phyloP scores from a whole-genome alignment of 164 flowering plant species.

The Tetrastigma voinierianum region DNA sequence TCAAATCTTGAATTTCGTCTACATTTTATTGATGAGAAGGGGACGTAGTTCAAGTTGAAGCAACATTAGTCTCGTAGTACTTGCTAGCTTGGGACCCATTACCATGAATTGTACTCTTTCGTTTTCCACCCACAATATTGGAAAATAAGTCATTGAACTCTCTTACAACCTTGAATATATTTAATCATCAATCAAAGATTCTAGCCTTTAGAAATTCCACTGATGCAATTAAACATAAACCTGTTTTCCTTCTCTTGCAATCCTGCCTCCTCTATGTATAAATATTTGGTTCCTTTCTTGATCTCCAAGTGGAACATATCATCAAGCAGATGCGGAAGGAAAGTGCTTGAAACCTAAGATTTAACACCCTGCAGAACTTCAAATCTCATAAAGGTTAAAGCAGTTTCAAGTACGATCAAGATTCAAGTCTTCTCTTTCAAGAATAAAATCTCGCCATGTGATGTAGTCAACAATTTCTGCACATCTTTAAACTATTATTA shows the following conservation, averaged over 20 bases:
- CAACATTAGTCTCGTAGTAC: too few relatives aligned
- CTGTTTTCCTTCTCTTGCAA: slow-evolving; percentile 65
- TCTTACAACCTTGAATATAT: neutral
- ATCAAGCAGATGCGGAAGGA: slow-evolving; percentile 74
- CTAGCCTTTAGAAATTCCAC: neutral
- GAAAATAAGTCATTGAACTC: neutral
- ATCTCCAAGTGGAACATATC: slow-evolving; percentile 41
- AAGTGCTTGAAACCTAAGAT: slow-evolving; percentile 33
- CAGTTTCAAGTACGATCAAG: too few relatives aligned
- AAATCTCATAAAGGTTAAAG: slow-evolving; percentile 13
- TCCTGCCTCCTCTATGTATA: slow-evolving; percentile 21
- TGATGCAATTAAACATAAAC: slow-evolving; percentile 27
- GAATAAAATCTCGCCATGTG: too few relatives aligned
- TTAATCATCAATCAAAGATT: neutral
- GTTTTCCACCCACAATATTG: too few relatives aligned
- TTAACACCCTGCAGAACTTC: slow-evolving; percentile 42
- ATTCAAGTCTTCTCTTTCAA: too few relatives aligned
- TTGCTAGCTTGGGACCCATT: too few relatives aligned
- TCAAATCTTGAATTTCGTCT: too few relatives aligned
- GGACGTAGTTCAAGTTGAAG: too few relatives aligned
- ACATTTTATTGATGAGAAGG: too few relatives aligned
- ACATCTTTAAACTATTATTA: too few relatives aligned
- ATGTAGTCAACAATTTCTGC: too few relatives aligned
- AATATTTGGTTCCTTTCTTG: slow-evolving; percentile 16
- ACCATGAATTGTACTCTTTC: too few relatives aligned